These are phyloP conservation scores for Ceratocystis albifundus DNA, from an alignment of 2,329 filamentous ascomycete genomes.

Conservation along the genomic window DNA sequence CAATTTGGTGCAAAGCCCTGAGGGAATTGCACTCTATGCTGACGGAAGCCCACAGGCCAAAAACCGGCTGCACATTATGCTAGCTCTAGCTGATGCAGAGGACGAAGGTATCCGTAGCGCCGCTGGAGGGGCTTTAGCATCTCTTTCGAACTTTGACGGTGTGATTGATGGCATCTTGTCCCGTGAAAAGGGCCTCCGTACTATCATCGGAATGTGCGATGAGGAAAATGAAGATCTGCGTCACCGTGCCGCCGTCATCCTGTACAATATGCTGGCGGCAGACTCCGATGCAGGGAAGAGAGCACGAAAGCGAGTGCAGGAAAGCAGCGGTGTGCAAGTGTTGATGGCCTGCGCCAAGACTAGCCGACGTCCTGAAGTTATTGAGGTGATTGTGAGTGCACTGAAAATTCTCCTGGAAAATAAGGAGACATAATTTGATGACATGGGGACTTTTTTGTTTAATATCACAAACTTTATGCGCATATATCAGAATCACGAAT, in stretches of 20 bases:
- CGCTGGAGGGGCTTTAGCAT: conserved; percentile 78
- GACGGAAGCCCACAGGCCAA: conserved; percentile 55
- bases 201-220: conserved; percentile 68
- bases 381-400: conserved; percentile 60
- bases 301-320: conserved; percentile 49
- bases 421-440: conserved; percentile 24
- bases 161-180: conserved; percentile 61
- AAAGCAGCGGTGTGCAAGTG: conserved; percentile 52
- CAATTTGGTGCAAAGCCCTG: conserved; percentile 65
- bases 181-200: conserved; percentile 58
- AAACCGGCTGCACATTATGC: conserved; percentile 67
- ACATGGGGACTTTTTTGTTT: neutral
- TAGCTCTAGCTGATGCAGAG: conserved; percentile 78
- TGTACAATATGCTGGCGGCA: conserved; percentile 59
- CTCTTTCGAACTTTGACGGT: conserved; percentile 65
- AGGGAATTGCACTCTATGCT: conserved; percentile 57
- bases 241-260: conserved; percentile 61
- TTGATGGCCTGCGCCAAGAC: conserved; percentile 60
- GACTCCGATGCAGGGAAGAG: conserved; percentile 53
- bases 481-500: no score
- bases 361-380: conserved; percentile 55
- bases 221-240: conserved; percentile 60
- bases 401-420: conserved; percentile 54
- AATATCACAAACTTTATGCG: no score
- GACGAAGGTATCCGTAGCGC: conserved; percentile 69